Conservation (phyloP, 192 early-diverging fungal genomes). For the Dissophora globulifera region DNA sequence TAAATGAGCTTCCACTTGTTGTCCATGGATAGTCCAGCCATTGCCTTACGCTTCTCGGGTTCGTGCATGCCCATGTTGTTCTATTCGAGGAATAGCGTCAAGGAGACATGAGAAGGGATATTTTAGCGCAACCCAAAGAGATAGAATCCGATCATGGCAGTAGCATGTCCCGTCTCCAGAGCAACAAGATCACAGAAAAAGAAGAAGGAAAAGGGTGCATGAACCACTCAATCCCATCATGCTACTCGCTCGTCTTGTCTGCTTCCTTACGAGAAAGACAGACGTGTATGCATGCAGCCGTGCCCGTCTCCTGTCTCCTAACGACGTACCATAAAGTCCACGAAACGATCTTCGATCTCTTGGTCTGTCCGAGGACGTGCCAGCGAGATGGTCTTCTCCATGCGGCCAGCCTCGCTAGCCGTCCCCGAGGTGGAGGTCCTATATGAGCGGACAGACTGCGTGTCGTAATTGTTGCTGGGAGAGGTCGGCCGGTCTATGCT, state of each 20-base stretch:
- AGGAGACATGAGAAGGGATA: not conserved
- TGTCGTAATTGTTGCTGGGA: constrained; percentile 42
- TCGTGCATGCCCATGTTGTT: constrained; percentile 65
- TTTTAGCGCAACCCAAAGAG: too few species aligned
- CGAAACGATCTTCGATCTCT: constrained; percentile 65
- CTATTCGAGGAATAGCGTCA: constrained; percentile 28
- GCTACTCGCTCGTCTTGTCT: not conserved
- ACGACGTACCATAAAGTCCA: constrained; percentile 66
- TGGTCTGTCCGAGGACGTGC: constrained; percentile 53
- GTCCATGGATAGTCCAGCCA: constrained; percentile 59
- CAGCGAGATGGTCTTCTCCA: constrained; percentile 15
- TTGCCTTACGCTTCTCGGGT: constrained; percentile 54
- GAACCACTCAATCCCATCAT: not conserved
- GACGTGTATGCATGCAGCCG: too few species aligned
- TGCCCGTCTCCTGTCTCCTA: too few species aligned
- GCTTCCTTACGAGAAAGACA: too few species aligned
- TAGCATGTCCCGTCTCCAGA: too few species aligned
- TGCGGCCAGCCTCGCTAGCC: constrained; percentile 33
- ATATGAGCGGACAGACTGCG: constrained; percentile 35
- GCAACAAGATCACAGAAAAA: too few species aligned
- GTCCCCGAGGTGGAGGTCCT: constrained; percentile 52
- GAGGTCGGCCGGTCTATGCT: constrained; percentile 40
- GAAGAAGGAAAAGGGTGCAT: not conserved
- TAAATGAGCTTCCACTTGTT: constrained; percentile 71
- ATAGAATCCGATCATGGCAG: too few species aligned